phyloP scores from a whole-genome alignment of 1,284 basidiomycete species.

The Marasmius tenuissimus region DNA sequence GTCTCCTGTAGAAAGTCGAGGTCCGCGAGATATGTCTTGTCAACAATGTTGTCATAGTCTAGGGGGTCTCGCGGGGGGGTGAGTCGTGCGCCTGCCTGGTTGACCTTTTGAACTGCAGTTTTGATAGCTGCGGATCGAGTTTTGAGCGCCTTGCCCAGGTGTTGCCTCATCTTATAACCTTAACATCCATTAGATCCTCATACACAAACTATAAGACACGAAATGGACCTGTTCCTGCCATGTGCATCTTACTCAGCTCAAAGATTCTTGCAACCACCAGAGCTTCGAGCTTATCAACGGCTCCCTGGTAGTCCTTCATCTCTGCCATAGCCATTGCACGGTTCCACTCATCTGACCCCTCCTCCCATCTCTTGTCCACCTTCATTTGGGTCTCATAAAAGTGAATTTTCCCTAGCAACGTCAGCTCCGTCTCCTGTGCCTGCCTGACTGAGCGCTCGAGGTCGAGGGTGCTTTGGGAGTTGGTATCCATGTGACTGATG shows the following conservation, averaged over 20 bases:
- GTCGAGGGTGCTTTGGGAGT: not conserved
- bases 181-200: not conserved
- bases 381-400: not conserved
- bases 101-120: not conserved
- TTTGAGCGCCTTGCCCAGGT: conserved; percentile 1
- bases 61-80: conserved; percentile 1
- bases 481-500: no score
- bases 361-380: not conserved
- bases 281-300: conserved; percentile 3
- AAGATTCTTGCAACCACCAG: not conserved
- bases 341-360: conserved; percentile 1
- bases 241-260: not conserved
- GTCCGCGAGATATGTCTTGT: conserved; percentile 21
- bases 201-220: no score
- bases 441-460: not conserved
- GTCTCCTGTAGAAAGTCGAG: conserved; percentile 24
- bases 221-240: no score
- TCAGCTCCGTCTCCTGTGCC: not conserved
- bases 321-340: not conserved
- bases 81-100: not conserved
- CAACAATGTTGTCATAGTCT: conserved; percentile 17
- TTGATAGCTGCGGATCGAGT: conserved; percentile 3
- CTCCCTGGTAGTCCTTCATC: not conserved
- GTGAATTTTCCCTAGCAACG: not conserved
- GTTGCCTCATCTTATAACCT: conserved; percentile 7